Evolutionary conservation across 257 asterid species (phyloP).

Genomic region (Rehmannia glutinosa): DNA sequence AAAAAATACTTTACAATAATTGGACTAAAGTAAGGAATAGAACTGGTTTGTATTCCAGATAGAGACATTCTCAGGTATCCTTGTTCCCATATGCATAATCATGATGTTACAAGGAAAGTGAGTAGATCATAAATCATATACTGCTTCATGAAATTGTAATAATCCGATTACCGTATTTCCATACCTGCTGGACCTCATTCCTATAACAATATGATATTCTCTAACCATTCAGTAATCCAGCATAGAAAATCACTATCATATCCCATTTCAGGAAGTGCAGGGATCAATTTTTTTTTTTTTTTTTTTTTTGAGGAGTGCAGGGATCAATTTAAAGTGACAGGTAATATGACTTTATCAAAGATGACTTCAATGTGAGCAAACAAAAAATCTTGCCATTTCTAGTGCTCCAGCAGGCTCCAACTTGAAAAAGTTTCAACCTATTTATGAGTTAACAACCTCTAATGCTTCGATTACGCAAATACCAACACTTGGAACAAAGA

Average conservation of each 20-base stretch:
- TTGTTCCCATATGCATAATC: not conserved
- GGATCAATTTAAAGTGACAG: not conserved
- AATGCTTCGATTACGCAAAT: not conserved
- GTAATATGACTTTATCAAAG: not conserved
- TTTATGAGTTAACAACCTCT: not conserved
- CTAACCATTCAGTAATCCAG: not conserved
- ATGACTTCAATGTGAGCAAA: not conserved
- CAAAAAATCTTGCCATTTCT: not conserved
- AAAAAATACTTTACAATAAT: not conserved
- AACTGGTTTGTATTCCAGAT: too few relatives aligned
- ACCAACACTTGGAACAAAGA: not conserved
- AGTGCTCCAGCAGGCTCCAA: not conserved
- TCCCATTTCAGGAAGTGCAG: conserved; percentile 8
- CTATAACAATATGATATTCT: too few relatives aligned
- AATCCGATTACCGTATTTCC: too few relatives aligned
- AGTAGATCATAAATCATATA: not conserved
- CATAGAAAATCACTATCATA: not conserved
- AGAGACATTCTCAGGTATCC: not conserved
- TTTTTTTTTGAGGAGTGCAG: too few relatives aligned
- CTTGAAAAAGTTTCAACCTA: not conserved
- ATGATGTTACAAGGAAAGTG: not conserved
- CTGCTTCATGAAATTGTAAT: too few relatives aligned
- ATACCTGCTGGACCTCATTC: too few relatives aligned
- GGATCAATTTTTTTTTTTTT: too few relatives aligned
- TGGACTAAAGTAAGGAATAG: not conserved